These are phyloP conservation scores for Lumnitzera littorea DNA, from an alignment of 345 rosid genomes.

Conservation along the genomic window DNA sequence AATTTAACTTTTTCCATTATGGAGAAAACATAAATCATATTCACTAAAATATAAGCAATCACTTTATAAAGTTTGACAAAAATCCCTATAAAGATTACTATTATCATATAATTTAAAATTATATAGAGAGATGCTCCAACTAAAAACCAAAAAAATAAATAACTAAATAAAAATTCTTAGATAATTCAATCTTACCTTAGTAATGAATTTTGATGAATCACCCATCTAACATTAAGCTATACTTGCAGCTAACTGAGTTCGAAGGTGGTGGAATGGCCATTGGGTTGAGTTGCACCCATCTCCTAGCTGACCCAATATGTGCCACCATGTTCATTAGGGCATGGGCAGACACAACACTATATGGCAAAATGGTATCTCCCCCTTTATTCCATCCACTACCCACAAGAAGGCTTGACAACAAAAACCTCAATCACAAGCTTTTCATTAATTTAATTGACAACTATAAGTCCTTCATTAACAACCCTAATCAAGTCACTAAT, in stretches of 20 bases:
- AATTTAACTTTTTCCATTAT: too few species aligned
- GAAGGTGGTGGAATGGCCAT: slow-evolving; percentile 69
- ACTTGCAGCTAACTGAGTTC: slow-evolving; percentile 61
- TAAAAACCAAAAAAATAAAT: too few species aligned
- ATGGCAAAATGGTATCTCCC: slow-evolving; percentile 27
- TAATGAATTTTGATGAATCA: not conserved
- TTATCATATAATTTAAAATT: too few species aligned
- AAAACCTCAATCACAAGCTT: slow-evolving; percentile 8
- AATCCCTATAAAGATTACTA: too few species aligned
- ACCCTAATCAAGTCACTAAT: not conserved
- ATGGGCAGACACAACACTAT: slow-evolving; percentile 61
- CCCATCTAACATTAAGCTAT: not conserved
- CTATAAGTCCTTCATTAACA: slow-evolving; percentile 24
- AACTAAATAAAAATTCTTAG: too few species aligned
- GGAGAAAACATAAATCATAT: too few species aligned
- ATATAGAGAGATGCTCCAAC: too few species aligned
- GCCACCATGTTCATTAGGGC: slow-evolving; percentile 52
- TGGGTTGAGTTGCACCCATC: slow-evolving; percentile 67
- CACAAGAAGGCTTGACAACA: slow-evolving; percentile 11
- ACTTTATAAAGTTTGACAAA: too few species aligned
- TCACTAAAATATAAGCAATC: too few species aligned
- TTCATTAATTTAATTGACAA: slow-evolving; percentile 25
- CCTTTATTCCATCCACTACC: slow-evolving; percentile 47
- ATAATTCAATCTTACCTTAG: too few species aligned
- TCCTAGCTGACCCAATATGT: slow-evolving; percentile 51